Evolutionary conservation across 2,329 filamentous ascomycete genomes (phyloP).

Genomic region (Didymella sp.): DNA sequence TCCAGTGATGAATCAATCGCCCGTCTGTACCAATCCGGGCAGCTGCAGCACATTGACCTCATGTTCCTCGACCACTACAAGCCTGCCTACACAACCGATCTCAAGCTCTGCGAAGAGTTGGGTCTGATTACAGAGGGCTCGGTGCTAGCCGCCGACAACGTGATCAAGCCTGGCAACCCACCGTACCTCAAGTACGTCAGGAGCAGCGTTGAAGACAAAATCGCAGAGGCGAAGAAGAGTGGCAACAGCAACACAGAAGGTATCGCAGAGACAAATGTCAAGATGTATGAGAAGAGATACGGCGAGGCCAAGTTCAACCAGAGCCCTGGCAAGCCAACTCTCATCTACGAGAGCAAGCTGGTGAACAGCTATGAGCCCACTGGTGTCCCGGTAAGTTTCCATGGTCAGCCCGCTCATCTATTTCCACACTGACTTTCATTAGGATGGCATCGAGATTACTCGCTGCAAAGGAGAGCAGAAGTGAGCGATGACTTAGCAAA

Average conservation of each 20-base stretch:
- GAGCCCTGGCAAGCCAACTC: constrained; percentile 65
- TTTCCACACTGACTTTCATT: constrained; percentile 19
- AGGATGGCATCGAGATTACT: constrained; percentile 74
- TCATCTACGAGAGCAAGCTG: constrained; percentile 71
- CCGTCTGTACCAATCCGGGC: constrained; percentile 62
- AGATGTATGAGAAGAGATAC: constrained; percentile 58
- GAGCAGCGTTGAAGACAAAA: constrained; percentile 68
- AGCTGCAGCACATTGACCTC: constrained; percentile 68
- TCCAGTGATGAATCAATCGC: constrained; percentile 70
- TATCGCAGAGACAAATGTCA: constrained; percentile 56
- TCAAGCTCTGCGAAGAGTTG: constrained; percentile 78
- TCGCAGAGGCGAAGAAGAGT: constrained; percentile 45
- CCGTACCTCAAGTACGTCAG: constrained; percentile 75
- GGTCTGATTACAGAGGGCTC: constrained; percentile 68
- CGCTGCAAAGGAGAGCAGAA: constrained; percentile 53
- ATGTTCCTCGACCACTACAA: constrained; percentile 85
- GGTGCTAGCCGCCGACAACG: constrained; percentile 72
- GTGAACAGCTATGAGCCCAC: constrained; percentile 72
- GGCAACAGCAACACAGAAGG: constrained; percentile 47
- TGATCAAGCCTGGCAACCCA: constrained; percentile 74
- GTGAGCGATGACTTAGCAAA: neutral
- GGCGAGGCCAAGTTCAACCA: constrained; percentile 55
- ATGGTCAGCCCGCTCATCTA: neutral
- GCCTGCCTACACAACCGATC: constrained; percentile 73
- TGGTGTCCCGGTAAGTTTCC: constrained; percentile 65